Base-by-base conservation (phyloP, 768 basidiomycete species). In the Porphyrellus cyaneotinctus region DNA sequence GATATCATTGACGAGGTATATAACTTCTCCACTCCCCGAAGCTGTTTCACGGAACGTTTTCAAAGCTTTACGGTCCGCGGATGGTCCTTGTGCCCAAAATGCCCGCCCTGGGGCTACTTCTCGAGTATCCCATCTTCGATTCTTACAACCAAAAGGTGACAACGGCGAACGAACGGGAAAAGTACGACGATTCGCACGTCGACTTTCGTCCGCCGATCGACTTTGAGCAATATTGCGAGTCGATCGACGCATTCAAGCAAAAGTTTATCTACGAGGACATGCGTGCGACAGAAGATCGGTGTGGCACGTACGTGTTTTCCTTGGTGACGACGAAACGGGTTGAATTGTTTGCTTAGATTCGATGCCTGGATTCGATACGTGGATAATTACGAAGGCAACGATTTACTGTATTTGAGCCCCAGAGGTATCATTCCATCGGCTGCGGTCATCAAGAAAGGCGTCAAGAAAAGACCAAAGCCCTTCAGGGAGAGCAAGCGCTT, bases 71-170 rank as follows among this genome's bases (percentile, higher is more conserved):
- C 61, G 87, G 85, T 2, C 84, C 87, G 4, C 79, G 82, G 15
- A 73, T 74, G 36, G 88, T 95, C 32, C 82, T 90, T 64, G 80
- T 97, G 20, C 97, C 97, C 17, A 97, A 95, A 73, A 95, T 97
- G 75, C 97, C 97, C 13, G 87, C 94, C 2, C 78, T 99, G 17
- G 97, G 97, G 13, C 79, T 99, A 6, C 75, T 99, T 22, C 82
- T 99, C 23, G 93, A 98, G 71, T 78, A 89, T 58, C 90, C 90
- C 3, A 78, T 91, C 49, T 92, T 90, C 59, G 80, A 85, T 44
- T 81, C 81, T 7, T 95, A 92, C 71, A 91, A 90, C 67, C 71
- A 72, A 44, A 78, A 77, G 52, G 76, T 88, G 58, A 68, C 59
- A 4, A 64, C 58, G 18, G 71, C 74, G 44, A 70, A 64, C 52